Percentiles rank a stretch among this genome's conserved stretches.
These are phyloP conservation scores for Botrytis squamosa DNA, from an alignment of 2,329 filamentous ascomycete species.

Conservation along the genomic window DNA sequence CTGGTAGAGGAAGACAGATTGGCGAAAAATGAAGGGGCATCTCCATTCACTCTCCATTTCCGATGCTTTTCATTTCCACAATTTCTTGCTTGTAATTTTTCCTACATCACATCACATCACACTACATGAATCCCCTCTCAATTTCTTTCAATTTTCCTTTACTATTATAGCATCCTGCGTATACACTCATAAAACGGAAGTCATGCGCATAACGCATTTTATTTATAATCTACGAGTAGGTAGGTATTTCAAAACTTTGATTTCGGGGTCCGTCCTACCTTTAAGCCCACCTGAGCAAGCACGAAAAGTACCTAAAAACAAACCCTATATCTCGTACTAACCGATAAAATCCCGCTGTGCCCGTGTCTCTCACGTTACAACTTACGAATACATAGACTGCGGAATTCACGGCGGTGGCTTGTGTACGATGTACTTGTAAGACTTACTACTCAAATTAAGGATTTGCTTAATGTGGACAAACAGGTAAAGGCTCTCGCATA, in stretches of 20 bases:
- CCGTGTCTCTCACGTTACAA: background rate
- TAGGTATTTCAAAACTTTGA: background rate
- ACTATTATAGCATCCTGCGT: background rate
- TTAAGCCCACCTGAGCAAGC: slow-evolving; percentile 4
- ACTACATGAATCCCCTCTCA: background rate
- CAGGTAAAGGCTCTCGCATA: background rate
- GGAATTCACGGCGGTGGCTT: background rate
- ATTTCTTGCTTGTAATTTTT: slow-evolving; percentile 16
- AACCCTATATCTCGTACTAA: background rate
- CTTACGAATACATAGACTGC: background rate
- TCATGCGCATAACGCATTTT: slow-evolving; percentile 16
- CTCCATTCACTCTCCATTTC: background rate
- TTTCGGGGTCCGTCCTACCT: background rate
- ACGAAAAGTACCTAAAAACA: background rate
- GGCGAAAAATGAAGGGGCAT: slow-evolving; percentile 13
- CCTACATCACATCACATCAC: slow-evolving; percentile 11
- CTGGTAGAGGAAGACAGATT: background rate
- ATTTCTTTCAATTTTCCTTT: background rate
- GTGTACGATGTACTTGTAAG: background rate
- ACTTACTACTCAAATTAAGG: background rate
- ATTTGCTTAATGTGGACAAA: background rate
- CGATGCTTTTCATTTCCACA: slow-evolving; percentile 3
- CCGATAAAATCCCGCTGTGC: background rate
- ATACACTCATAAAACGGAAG: slow-evolving; percentile 9
- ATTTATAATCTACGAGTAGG: background rate